phyloP scores from a whole-genome alignment of 495 filamentous ascomycete genomes.

The Cudoniella acicularis region DNA sequence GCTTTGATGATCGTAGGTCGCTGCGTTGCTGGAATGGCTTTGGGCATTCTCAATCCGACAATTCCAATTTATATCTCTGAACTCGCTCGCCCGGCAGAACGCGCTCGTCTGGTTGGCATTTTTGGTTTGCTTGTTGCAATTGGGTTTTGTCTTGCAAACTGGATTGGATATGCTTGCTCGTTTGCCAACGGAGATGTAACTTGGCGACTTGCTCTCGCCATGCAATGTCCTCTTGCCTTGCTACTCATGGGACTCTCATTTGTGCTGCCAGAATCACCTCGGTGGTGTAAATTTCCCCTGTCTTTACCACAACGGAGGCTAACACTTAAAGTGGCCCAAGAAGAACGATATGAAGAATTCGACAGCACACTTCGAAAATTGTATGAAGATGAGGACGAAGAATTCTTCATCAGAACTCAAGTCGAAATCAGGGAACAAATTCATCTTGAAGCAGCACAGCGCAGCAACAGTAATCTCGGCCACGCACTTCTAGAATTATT shows the following conservation, averaged over 20 bases:
- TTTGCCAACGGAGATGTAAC: conserved; percentile 19
- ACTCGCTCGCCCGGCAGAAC: conserved; percentile 12
- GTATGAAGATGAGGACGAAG: background rate
- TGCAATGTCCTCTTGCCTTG: conserved; percentile 19
- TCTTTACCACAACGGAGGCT: background rate
- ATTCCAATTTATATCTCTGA: conserved; percentile 26
- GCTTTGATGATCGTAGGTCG: conserved; percentile 35
- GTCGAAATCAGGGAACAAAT: background rate
- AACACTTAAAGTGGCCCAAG: background rate
- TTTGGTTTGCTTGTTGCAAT: conserved; percentile 38
- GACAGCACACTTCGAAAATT: background rate
- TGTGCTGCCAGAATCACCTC: conserved; percentile 20
- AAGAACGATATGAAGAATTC: conserved; percentile 6
- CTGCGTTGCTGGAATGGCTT: conserved; percentile 29
- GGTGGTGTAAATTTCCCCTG: conserved; percentile 16
- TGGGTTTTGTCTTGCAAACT: conserved; percentile 48
- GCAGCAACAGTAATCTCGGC: background rate
- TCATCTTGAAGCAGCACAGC: conserved; percentile 1
- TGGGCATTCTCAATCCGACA: conserved; percentile 27
- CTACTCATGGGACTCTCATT: conserved; percentile 6
- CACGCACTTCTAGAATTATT: background rate
- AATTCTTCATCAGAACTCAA: background rate
- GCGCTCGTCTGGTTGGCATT: conserved; percentile 21
- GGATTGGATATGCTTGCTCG: conserved; percentile 22
- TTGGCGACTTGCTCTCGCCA: conserved; percentile 25